A percentile compares a stretch with the other conserved stretches of the same genome.
phyloP scores from a whole-genome alignment of 306 rosid species.

The Lithocarpus polystachyus region DNA sequence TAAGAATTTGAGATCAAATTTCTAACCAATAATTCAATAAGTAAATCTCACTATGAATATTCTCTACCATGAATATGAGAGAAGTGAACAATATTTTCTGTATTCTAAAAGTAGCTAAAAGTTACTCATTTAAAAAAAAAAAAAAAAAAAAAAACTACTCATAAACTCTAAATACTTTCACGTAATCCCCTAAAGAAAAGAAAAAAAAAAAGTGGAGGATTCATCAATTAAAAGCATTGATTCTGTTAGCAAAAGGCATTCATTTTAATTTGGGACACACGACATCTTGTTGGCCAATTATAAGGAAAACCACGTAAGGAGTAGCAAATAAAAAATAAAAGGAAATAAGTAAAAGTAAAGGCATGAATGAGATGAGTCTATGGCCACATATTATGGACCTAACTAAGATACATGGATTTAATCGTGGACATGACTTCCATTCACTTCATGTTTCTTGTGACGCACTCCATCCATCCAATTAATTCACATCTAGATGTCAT shows the following conservation, averaged over 20 bases:
- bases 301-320: background rate
- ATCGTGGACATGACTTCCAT: background rate
- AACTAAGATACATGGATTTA: background rate
- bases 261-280: background rate
- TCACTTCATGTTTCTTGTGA: background rate
- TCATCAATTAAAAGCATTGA: background rate
- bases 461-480: background rate
- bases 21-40: too few relatives aligned
- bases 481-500: background rate
- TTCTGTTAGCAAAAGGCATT: too few relatives aligned
- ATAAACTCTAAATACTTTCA: too few relatives aligned
- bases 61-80: too few relatives aligned
- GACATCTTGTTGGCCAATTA: background rate
- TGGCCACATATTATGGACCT: background rate
- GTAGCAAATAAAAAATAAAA: background rate
- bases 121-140: too few relatives aligned
- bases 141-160: too few relatives aligned
- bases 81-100: accelerated
- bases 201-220: background rate
- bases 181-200: too few relatives aligned
- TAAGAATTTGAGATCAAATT: too few relatives aligned
- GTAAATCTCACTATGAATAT: accelerated
- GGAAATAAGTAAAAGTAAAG: background rate
- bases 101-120: too few relatives aligned
- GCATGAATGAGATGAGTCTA: background rate